Evolutionary conservation across 1,139 yeast species (phyloP).

Genomic region (Geotrichum bryndzae): DNA sequence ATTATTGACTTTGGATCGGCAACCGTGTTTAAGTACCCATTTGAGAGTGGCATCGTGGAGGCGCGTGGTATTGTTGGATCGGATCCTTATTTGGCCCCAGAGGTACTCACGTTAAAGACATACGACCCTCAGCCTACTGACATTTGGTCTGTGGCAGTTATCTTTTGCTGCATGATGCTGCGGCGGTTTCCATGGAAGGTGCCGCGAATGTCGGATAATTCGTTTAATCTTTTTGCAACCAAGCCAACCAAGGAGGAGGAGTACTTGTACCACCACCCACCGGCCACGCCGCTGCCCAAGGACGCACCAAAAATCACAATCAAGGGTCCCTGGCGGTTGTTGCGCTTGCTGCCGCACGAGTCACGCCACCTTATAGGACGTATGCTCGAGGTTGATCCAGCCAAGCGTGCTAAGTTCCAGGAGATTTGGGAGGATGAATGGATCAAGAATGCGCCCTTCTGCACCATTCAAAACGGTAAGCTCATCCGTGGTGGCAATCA

Average conservation of each 20-base stretch:
- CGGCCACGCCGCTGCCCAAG: conserved; percentile 7
- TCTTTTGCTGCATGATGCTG: conserved; percentile 91
- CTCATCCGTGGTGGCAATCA: conserved; percentile 48
- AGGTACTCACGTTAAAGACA: conserved; percentile 63
- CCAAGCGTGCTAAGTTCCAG: conserved; percentile 59
- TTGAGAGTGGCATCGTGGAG: conserved; percentile 66
- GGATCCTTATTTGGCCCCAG: conserved; percentile 97
- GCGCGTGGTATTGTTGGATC: conserved; percentile 96
- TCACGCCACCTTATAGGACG: conserved; percentile 69
- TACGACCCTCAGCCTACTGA: conserved; percentile 94
- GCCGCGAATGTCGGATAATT: conserved; percentile 80
- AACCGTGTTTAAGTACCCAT: conserved; percentile 87
- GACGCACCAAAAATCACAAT: conserved; percentile 27
- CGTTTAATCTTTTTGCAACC: conserved; percentile 64
- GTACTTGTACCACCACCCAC: conserved; percentile 15
- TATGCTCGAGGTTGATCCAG: conserved; percentile 69
- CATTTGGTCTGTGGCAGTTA: conserved; percentile 92
- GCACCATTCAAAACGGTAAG: conserved; percentile 38
- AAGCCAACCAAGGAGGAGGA: conserved; percentile 24
- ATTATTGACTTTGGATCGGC: conserved; percentile 69
- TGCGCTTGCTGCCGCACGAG: conserved; percentile 81
- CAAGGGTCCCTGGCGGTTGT: conserved; percentile 78
- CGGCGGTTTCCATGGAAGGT: conserved; percentile 97
- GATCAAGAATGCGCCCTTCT: conserved; percentile 52
- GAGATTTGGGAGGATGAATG: conserved; percentile 67